phyloP scores from a whole-genome alignment of 1,139 yeast species.

The Zhuliangozyma blackwelliae region DNA sequence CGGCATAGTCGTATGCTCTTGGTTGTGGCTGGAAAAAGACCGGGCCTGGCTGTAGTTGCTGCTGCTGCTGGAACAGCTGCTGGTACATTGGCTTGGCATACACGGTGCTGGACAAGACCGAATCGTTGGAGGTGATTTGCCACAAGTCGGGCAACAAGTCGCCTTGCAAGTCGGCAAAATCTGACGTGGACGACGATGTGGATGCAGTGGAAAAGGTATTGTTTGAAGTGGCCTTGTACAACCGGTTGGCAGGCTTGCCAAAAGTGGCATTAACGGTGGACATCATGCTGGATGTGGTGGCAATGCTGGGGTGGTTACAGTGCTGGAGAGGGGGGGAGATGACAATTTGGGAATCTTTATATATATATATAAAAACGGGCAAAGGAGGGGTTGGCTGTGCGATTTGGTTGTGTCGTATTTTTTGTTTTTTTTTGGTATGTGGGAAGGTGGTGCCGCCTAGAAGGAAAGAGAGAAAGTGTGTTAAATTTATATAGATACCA shows the following conservation, averaged over 20 bases:
- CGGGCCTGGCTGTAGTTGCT: background rate
- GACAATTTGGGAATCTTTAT: too few relatives aligned
- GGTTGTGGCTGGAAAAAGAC: slow-evolving; percentile 1
- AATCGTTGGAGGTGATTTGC: slow-evolving; percentile 19
- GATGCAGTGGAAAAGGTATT: slow-evolving; percentile 14
- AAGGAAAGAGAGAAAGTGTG: too few relatives aligned
- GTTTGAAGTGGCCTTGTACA: background rate
- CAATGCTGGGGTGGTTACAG: background rate
- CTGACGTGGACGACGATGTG: slow-evolving; percentile 20
- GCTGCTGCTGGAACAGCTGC: background rate
- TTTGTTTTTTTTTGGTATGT: too few relatives aligned
- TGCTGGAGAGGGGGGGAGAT: background rate
- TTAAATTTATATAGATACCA: too few relatives aligned
- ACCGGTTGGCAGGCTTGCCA: background rate
- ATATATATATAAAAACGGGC: too few relatives aligned
- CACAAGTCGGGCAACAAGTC: slow-evolving; percentile 36
- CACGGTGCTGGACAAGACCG: slow-evolving; percentile 7
- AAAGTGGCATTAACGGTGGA: slow-evolving; percentile 1
- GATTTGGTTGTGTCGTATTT: too few relatives aligned
- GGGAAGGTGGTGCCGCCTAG: too few relatives aligned
- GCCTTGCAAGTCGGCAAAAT: slow-evolving; percentile 18
- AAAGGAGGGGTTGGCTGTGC: too few relatives aligned
- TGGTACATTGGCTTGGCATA: slow-evolving; percentile 1
- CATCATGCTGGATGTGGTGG: slow-evolving; percentile 2
- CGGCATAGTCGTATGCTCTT: background rate